These are phyloP conservation scores for Rhododendron vialii DNA, from an alignment of 148 eudicot species.

Conservation along the genomic window DNA sequence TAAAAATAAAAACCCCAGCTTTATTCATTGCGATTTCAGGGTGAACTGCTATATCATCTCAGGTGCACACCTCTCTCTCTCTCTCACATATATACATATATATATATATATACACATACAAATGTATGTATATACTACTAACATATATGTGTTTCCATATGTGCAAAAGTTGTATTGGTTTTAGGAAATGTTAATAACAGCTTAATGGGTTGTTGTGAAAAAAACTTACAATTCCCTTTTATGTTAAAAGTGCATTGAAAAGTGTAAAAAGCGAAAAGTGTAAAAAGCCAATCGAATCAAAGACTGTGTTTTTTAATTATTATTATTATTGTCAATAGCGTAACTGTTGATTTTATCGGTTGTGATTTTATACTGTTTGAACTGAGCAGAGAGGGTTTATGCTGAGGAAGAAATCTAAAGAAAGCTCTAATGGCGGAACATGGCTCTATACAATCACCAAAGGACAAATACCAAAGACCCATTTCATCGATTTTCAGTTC, in stretches of 20 bases:
- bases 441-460: constrained; percentile 23
- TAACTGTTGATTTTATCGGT: neutral
- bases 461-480: constrained; percentile 17
- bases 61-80: neutral
- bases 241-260: too few species aligned
- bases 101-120: neutral
- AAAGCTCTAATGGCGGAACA: constrained; percentile 47
- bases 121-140: too few species aligned
- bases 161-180: neutral
- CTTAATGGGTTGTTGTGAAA: too few species aligned
- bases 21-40: constrained; percentile 4
- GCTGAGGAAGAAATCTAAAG: constrained; percentile 20
- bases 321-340: neutral
- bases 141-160: neutral
- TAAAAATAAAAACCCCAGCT: neutral
- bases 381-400: constrained; percentile 11
- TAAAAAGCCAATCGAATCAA: too few species aligned
- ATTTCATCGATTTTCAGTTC: constrained; percentile 30
- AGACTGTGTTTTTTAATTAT: neutral
- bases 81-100: neutral
- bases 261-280: too few species aligned
- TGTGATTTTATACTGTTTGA: neutral
- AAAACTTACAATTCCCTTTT: too few species aligned
- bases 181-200: neutral
- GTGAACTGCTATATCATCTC: neutral